phyloP scores from a whole-genome alignment of 176 grass and related monocot genomes.

The Rhynchospora tenuis region DNA sequence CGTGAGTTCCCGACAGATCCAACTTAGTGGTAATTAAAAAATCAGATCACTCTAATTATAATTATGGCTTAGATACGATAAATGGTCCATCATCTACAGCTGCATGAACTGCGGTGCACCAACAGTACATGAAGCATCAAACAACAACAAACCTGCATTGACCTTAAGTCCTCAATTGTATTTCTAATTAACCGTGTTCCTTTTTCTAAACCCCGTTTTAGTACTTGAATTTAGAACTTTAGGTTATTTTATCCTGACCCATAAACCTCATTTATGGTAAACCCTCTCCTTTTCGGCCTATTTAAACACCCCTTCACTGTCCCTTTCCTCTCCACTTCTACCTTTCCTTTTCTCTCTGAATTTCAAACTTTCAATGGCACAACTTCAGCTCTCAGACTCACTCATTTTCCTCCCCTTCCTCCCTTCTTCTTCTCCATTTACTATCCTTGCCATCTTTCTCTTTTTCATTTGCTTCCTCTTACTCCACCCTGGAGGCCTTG shows the following conservation, averaged over 20 bases:
- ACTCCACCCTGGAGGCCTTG: conserved; percentile 41
- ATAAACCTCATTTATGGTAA: neutral
- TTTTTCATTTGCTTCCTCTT: conserved; percentile 24
- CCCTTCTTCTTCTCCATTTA: conserved; percentile 9
- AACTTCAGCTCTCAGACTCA: conserved; percentile 28
- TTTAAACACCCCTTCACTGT: conserved; percentile 10
- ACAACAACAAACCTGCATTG: neutral
- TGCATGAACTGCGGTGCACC: neutral
- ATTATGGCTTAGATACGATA: conserved; percentile 7
- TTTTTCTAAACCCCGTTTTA: neutral
- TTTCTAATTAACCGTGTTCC: neutral
- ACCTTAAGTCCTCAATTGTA: neutral
- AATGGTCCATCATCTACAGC: neutral
- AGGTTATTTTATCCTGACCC: neutral
- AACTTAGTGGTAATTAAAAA: neutral
- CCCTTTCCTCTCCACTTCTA: conserved; percentile 13
- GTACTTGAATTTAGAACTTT: neutral
- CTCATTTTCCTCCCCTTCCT: conserved; percentile 33
- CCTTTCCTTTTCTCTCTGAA: conserved; percentile 2
- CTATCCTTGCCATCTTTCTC: conserved; percentile 36
- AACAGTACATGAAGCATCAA: neutral
- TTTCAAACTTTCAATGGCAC: conserved; percentile 23
- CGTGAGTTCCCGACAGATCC: neutral
- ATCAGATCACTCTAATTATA: neutral
- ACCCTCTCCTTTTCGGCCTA: neutral